These are phyloP conservation scores for Torrubiellomyces zombiae DNA, from an alignment of 2,329 filamentous ascomycete genomes.

Conservation along the genomic window DNA sequence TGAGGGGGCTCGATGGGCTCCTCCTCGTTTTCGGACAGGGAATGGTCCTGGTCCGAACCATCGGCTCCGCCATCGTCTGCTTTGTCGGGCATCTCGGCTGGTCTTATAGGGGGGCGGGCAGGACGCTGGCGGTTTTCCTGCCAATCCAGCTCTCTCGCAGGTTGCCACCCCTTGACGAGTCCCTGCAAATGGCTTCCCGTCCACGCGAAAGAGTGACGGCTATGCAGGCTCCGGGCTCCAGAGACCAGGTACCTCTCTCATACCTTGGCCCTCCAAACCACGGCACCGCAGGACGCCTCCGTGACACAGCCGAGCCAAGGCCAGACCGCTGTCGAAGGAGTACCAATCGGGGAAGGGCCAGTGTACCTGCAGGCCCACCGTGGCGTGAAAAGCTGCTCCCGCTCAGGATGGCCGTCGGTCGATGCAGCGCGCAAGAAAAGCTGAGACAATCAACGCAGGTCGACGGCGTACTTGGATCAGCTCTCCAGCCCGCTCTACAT, in stretches of 20 bases:
- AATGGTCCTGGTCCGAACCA: constrained; percentile 40
- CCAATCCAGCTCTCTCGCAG: no score
- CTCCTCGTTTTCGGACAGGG: constrained; percentile 43
- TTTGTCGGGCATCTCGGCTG: constrained; percentile 38
- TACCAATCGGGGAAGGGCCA: no score
- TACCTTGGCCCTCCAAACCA: constrained; percentile 13
- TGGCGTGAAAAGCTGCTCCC: neutral
- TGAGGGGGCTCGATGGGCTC: constrained; percentile 32
- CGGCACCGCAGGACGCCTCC: constrained; percentile 15
- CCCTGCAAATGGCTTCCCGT: constrained; percentile 2
- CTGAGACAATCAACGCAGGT: no score
- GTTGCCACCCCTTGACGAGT: constrained; percentile 2
- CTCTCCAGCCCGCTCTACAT: neutral
- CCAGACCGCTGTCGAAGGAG: constrained; percentile 11
- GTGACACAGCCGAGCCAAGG: constrained; percentile 15
- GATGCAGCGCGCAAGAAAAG: no score
- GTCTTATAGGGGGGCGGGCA: constrained; percentile 37
- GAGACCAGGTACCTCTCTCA: constrained; percentile 10
- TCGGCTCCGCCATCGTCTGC: constrained; percentile 35
- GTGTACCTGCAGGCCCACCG: no score
- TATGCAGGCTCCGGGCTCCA: constrained; percentile 15
- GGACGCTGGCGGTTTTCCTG: no score
- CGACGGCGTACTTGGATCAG: no score
- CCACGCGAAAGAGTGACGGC: constrained; percentile 13
- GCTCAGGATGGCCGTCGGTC: neutral